Conservation (phyloP, 495 filamentous ascomycete genomes). For the Penicillium samsonianum region DNA sequence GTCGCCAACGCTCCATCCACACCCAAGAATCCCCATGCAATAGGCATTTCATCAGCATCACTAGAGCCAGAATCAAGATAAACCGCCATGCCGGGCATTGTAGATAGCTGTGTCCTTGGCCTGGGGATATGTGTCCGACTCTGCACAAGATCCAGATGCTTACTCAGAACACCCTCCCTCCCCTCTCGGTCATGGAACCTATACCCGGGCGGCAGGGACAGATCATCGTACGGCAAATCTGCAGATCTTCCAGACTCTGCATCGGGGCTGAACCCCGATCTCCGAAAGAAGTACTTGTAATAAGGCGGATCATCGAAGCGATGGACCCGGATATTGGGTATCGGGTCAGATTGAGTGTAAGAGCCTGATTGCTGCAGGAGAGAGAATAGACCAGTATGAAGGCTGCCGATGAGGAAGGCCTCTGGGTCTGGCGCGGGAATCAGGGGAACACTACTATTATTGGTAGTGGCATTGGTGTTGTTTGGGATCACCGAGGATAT, state of each 20-base stretch:
- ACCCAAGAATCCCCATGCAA: slow-evolving; percentile 49
- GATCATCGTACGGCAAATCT: neutral
- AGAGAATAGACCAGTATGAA: slow-evolving; percentile 36
- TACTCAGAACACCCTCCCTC: slow-evolving; percentile 22
- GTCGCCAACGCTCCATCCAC: slow-evolving; percentile 50
- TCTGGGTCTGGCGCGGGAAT: slow-evolving; percentile 30
- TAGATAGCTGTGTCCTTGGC: slow-evolving; percentile 30
- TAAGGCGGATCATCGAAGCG: slow-evolving; percentile 40
- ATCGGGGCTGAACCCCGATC: slow-evolving; percentile 16
- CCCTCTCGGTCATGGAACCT: slow-evolving; percentile 31
- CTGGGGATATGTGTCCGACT: slow-evolving; percentile 44
- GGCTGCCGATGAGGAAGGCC: slow-evolving; percentile 38
- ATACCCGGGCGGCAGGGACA: slow-evolving; percentile 34
- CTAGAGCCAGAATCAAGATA: slow-evolving; percentile 22
- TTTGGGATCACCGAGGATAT: neutral
- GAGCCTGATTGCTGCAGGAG: slow-evolving; percentile 23
- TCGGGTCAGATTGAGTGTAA: slow-evolving; percentile 13
- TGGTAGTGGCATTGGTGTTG: neutral
- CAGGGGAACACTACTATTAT: slow-evolving; percentile 16
- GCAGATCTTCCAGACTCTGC: neutral
- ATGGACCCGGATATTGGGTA: slow-evolving; percentile 32
- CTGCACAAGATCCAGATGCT: slow-evolving; percentile 41
- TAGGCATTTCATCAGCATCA: slow-evolving; percentile 31
- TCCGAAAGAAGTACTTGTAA: slow-evolving; percentile 36
- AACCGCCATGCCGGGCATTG: slow-evolving; percentile 37